Evolutionary conservation across 2,329 filamentous ascomycete genomes (phyloP), one percentile per base, ranked within the genome.

Genomic region (Annulohypoxylon truncatum): DNA sequence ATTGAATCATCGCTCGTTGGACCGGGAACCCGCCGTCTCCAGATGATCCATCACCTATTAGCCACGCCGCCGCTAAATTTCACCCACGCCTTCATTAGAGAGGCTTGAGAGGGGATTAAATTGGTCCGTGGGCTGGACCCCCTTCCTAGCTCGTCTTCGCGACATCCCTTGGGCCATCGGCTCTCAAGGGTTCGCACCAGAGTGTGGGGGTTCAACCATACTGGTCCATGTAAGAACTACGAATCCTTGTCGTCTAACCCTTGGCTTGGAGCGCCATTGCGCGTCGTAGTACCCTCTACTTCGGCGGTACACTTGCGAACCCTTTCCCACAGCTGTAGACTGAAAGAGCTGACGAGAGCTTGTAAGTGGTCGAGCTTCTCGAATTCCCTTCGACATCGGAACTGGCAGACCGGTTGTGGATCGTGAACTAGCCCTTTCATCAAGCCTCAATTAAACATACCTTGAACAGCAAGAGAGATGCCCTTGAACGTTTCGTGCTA

Each of bases 121-220:
- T 54, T 66, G 66, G 63, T 48, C 60, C 44, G 64, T 67, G 67
- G 60, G 60, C 61, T 69, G 56, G 59, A 38, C 63, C 66, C 35
- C 31, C 40, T 28, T 40, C 22, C 46, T 35, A 8, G 56, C 44
- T 33, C 29, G 55, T 46, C 44, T 62, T 68, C 66, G 66, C 54
- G 50, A 68, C 61, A 62, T 58, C 13, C 28, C 47, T 48, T 52
- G 31, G 47, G 20, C 40, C 48, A 55, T 33, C 9, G 59, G 22
- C 44, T 48, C 29, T 59, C 66, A 28, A 65, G 65, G 67, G 67
- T 68, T 65, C 61, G 65, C 50, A 64, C 65, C 48, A 56, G 56
- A 70, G 65, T 70, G 67, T 70, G 67, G 67, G 67, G 67, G 67
- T 70, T 70, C 61, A 50, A 54, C 59, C 64, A 52, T 64, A 26